A percentile compares a stretch with the other conserved stretches of the same genome.
Evolutionary conservation across 495 filamentous ascomycete species (phyloP).

Genomic region (Sordaria brevicollis): DNA sequence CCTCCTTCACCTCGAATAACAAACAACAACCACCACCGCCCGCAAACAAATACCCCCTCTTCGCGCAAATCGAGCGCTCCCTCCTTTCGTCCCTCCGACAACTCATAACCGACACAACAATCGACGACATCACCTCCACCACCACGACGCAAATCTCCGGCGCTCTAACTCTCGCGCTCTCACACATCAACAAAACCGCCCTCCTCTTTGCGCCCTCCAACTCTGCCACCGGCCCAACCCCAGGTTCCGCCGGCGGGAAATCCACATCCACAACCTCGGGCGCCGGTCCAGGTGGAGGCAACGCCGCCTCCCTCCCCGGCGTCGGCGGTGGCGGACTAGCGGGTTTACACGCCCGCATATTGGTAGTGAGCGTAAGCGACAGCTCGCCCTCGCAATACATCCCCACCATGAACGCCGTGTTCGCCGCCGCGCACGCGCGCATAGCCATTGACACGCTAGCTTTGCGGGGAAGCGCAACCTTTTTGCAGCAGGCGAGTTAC

Average conservation of each 20-base stretch:
- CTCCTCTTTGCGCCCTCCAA: conserved; percentile 25
- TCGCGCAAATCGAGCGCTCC: conserved; percentile 70
- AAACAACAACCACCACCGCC: conserved; percentile 9
- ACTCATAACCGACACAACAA: conserved; percentile 56
- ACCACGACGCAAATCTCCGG: conserved; percentile 76
- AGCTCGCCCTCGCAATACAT: conserved; percentile 88
- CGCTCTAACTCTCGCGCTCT: conserved; percentile 78
- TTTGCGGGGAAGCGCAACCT: conserved; percentile 70
- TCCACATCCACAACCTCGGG: conserved; percentile 11
- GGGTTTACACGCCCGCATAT: conserved; percentile 67
- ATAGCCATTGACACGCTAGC: conserved; percentile 89
- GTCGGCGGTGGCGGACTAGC: conserved; percentile 23
- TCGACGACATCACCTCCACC: conserved; percentile 46
- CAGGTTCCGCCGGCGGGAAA: conserved; percentile 16
- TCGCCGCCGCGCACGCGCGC: conserved; percentile 75
- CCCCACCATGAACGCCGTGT: conserved; percentile 94
- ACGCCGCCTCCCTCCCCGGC: conserved; percentile 21
- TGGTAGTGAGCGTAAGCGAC: conserved; percentile 72
- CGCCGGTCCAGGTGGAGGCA: conserved; percentile 14
- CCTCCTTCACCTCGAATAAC: conserved; percentile 1
- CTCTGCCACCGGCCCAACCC: conserved; percentile 7
- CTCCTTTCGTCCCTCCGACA: conserved; percentile 58
- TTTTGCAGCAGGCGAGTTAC: conserved; percentile 88
- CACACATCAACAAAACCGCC: conserved; percentile 65
- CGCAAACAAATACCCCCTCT: conserved; percentile 90